Conservation (phyloP, 1,284 basidiomycete genomes). For the Somion occarium region DNA sequence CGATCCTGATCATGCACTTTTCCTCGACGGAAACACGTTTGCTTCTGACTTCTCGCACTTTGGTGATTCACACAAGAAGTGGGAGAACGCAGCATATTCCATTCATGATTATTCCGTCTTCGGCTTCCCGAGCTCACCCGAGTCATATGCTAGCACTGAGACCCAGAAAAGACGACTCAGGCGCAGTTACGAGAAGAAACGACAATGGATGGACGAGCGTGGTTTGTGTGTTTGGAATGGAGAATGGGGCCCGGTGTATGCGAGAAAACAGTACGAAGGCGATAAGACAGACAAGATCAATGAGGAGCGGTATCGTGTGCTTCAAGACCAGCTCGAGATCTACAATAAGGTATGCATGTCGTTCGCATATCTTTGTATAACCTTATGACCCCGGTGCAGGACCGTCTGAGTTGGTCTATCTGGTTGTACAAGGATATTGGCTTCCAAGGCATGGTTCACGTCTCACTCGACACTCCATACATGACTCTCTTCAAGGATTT, state of each 20-base stretch:
- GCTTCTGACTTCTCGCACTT: conserved; percentile 73
- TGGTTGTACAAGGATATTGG: conserved; percentile 87
- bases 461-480: conserved; percentile 65
- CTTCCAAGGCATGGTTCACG: conserved; percentile 80
- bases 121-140: conserved; percentile 63
- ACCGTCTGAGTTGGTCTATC: conserved; percentile 73
- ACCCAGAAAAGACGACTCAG: conserved; percentile 48
- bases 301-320: conserved; percentile 52
- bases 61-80: conserved; percentile 39
- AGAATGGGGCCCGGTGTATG: conserved; percentile 73
- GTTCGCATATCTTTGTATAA: background rate
- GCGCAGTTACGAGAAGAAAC: conserved; percentile 61
- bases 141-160: conserved; percentile 43
- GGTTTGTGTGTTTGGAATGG: conserved; percentile 76
- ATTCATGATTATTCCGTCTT: conserved; percentile 73
- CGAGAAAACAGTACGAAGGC: conserved; percentile 55
- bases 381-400: conserved; percentile 33
- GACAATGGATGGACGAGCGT: conserved; percentile 61
- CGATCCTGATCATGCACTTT: conserved; percentile 63
- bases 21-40: conserved; percentile 74
- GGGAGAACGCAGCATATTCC: conserved; percentile 65
- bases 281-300: conserved; percentile 63
- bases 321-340: conserved; percentile 70
- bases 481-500: conserved; percentile 59
- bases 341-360: conserved; percentile 57